Evolutionary conservation across 2,329 filamentous ascomycete genomes (phyloP).

Genomic region (Aureobasidium namibiae): DNA sequence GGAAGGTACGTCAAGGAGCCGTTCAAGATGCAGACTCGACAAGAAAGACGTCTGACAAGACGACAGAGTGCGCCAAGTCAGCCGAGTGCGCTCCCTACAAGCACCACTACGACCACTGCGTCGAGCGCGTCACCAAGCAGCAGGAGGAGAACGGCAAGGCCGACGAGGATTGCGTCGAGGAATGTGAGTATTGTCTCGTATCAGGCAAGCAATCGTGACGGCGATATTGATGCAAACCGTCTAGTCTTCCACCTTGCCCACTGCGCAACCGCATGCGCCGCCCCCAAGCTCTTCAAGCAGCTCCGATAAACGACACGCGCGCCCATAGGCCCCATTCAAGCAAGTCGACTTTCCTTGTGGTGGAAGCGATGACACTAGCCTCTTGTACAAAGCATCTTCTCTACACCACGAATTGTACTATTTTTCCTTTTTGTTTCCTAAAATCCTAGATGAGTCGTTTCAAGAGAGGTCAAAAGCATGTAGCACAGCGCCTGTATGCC

Average conservation of each 20-base stretch:
- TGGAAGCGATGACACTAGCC: constrained; percentile 11
- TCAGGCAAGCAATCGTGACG: background rate
- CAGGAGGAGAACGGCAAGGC: constrained; percentile 65
- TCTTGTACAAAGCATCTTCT: constrained; percentile 13
- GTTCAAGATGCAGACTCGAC: background rate
- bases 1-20: constrained; percentile 61
- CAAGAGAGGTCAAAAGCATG: constrained; percentile 3
- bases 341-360: constrained; percentile 7
- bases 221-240: background rate
- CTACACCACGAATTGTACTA: constrained; percentile 14
- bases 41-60: background rate
- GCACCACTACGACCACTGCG: constrained; percentile 98
- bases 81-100: constrained; percentile 78
- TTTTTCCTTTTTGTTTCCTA: constrained; percentile 7
- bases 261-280: constrained; percentile 87
- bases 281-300: constrained; percentile 87
- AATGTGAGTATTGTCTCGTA: constrained; percentile 64
- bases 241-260: constrained; percentile 97
- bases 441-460: constrained; percentile 1
- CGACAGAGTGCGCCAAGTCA: constrained; percentile 79
- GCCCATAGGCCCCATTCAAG: background rate
- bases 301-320: constrained; percentile 60
- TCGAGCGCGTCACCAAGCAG: constrained; percentile 75
- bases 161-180: constrained; percentile 95
- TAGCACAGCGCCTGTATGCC: constrained; percentile 7